Evolutionary conservation across 345 rosid species (phyloP).

Genomic region (Hevea brasiliensis): DNA sequence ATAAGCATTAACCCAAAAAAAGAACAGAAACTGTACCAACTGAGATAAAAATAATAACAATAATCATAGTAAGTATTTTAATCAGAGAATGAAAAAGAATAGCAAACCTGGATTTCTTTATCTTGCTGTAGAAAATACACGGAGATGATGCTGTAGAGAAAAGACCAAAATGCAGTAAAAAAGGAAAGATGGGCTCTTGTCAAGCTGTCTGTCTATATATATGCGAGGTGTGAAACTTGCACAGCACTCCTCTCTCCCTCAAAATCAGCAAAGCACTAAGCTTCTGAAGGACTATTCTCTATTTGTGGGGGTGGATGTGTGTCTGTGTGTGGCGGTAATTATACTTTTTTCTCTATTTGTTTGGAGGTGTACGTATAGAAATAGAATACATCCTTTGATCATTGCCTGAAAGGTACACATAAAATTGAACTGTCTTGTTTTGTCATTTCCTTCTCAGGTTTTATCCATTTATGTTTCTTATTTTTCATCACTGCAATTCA

Average conservation of each 20-base stretch:
- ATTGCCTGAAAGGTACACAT: slow-evolving; percentile 1
- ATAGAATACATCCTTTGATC: neutral
- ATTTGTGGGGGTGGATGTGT: neutral
- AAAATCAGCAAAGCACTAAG: slow-evolving; percentile 40
- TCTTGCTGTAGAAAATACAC: slow-evolving; percentile 4
- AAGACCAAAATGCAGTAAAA: slow-evolving; percentile 29
- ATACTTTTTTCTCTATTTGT: neutral
- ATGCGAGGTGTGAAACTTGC: slow-evolving; percentile 23
- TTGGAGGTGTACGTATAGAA: slow-evolving; percentile 9
- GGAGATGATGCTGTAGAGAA: slow-evolving; percentile 1
- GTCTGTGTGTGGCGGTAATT: neutral
- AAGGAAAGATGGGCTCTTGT: neutral
- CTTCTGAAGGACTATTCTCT: slow-evolving; percentile 32
- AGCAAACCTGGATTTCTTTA: slow-evolving; percentile 1
- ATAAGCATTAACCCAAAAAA: neutral
- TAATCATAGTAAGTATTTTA: too few relatives aligned
- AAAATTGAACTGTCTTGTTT: neutral
- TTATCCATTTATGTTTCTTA: neutral
- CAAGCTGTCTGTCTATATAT: slow-evolving; percentile 9
- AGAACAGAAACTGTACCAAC: neutral
- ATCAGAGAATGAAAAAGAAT: neutral
- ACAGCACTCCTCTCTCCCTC: slow-evolving; percentile 22
- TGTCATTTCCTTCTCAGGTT: neutral
- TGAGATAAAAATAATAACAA: neutral
- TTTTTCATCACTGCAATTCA: neutral